phyloP scores from a whole-genome alignment of 2,329 filamentous ascomycete genomes.

The Claviceps sp. region DNA sequence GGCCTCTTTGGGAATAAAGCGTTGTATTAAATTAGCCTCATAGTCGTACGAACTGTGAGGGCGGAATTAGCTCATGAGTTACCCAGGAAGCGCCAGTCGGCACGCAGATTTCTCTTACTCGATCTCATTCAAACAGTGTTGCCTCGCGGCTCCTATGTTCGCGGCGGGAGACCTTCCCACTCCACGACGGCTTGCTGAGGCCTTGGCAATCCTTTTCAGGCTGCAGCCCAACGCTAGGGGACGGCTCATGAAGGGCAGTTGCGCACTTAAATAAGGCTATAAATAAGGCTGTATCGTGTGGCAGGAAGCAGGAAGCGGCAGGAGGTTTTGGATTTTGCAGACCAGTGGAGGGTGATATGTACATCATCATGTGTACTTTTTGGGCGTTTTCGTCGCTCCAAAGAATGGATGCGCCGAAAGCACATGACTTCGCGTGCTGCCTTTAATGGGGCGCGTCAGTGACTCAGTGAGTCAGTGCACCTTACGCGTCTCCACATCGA shows the following conservation, averaged over 20 bases:
- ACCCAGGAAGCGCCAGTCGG: neutral
- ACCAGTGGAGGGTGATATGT: too few relatives aligned
- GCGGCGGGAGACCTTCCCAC: slow-evolving; percentile 35
- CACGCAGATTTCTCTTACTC: slow-evolving; percentile 20
- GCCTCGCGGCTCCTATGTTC: slow-evolving; percentile 38
- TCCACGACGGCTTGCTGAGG: slow-evolving; percentile 20
- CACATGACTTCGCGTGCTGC: slow-evolving; percentile 25
- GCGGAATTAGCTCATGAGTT: too few relatives aligned
- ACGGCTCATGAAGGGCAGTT: slow-evolving; percentile 22
- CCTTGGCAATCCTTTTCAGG: slow-evolving; percentile 22
- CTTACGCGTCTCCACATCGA: too few relatives aligned
- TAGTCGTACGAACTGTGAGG: slow-evolving; percentile 65
- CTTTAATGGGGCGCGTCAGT: slow-evolving; percentile 26
- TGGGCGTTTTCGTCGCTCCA: too few relatives aligned
- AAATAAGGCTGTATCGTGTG: neutral
- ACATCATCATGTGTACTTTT: too few relatives aligned
- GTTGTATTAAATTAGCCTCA: slow-evolving; percentile 72
- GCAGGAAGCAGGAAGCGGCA: neutral
- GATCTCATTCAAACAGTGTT: slow-evolving; percentile 41
- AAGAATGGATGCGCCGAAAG: neutral
- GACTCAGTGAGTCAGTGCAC: slow-evolving; percentile 14
- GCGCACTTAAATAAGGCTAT: neutral
- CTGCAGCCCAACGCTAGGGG: slow-evolving; percentile 22
- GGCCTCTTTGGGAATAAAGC: slow-evolving; percentile 64
- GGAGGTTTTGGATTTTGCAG: neutral